These are phyloP conservation scores for Cryphonectria nitschkei DNA, from an alignment of 2,329 filamentous ascomycete species.

Conservation along the genomic window DNA sequence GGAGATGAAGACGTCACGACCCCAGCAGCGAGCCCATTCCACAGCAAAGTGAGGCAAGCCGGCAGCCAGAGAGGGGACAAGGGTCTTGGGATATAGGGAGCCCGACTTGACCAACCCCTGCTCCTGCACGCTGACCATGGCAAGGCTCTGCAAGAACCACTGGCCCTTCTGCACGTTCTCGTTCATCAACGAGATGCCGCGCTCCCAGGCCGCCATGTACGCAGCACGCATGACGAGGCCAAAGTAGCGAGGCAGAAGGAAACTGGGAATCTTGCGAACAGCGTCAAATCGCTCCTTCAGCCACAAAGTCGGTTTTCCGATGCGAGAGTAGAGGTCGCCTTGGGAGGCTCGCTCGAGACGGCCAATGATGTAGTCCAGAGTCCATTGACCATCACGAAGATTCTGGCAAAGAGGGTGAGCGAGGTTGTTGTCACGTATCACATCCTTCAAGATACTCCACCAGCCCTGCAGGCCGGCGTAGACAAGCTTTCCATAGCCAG, in stretches of 20 bases:
- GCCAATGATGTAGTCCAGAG: conserved; percentile 82
- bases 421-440: conserved; percentile 87
- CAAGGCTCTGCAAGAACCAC: conserved; percentile 84
- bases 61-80: conserved; percentile 85
- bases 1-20: conserved; percentile 95
- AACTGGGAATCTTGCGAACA: conserved; percentile 82
- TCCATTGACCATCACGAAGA: conserved; percentile 88
- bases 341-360: conserved; percentile 75
- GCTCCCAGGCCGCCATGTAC: conserved; percentile 81
- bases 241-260: conserved; percentile 91
- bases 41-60: conserved; percentile 93
- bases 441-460: conserved; percentile 88
- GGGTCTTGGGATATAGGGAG: conserved; percentile 84
- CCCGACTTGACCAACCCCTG: conserved; percentile 88
- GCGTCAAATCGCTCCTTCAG: conserved; percentile 83
- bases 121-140: conserved; percentile 90
- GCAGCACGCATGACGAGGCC: conserved; percentile 85
- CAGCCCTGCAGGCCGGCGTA: conserved; percentile 98
- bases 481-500: conserved; percentile 80
- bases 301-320: conserved; percentile 75
- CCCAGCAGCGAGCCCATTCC: conserved; percentile 96
- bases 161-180: conserved; percentile 79
- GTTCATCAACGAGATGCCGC: conserved; percentile 78
- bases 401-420: conserved; percentile 94
- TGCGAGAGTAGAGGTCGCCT: conserved; percentile 61